Evolutionary conservation across 202 grass and related monocot species (phyloP).

Genomic region (Setaria viridis): DNA sequence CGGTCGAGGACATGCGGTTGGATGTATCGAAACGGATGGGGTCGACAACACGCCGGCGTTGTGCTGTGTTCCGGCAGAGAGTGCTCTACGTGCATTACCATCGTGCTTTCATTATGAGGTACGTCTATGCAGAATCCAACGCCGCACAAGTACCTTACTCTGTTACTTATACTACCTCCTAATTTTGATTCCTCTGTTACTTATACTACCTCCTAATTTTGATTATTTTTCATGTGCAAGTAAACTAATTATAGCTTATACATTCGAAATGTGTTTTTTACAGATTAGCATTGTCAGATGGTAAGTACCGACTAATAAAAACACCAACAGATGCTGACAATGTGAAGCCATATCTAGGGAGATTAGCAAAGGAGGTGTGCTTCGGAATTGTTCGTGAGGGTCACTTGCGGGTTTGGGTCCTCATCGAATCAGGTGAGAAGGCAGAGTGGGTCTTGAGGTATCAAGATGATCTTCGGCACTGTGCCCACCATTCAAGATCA

Average conservation of each 20-base stretch:
- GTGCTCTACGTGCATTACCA: slow-evolving; percentile 18
- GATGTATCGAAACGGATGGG: background rate
- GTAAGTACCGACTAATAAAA: background rate
- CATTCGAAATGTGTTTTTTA: no score
- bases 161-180: no score
- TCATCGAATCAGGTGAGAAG: background rate
- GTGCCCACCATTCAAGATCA: background rate
- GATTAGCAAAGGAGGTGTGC: slow-evolving; percentile 1
- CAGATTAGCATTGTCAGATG: background rate
- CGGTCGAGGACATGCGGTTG: background rate
- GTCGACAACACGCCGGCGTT: background rate
- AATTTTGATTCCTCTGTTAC: no score
- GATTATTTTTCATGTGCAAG: no score
- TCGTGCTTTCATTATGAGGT: slow-evolving; percentile 10
- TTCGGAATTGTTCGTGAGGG: background rate
- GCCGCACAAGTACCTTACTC: no score
- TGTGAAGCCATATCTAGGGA: slow-evolving; percentile 14
- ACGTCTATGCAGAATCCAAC: background rate
- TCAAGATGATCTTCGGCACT: background rate
- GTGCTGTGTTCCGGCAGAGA: background rate
- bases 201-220: no score
- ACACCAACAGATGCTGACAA: background rate
- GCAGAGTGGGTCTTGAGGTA: background rate
- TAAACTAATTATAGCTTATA: no score
- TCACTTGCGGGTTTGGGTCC: background rate